Base-by-base conservation (phyloP, 345 rosid genomes). In the Leavenworthia alabamica region DNA sequence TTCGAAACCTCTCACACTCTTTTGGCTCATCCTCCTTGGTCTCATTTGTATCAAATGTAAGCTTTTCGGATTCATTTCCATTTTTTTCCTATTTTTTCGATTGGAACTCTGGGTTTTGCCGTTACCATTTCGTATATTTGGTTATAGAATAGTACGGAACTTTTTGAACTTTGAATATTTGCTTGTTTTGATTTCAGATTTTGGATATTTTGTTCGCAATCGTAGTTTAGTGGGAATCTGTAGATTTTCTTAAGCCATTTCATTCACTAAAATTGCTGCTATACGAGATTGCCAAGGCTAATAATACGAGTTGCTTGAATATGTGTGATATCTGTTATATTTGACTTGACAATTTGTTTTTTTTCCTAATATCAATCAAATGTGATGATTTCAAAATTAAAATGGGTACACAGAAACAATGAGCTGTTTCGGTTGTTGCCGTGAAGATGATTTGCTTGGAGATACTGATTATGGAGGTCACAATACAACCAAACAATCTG, bases 361-460 rank as follows among this genome's bases (percentile, higher is more conserved):
- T 24, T 1, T 40, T 39, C 12, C 26, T 9, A n/a, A 16, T 16
- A n/a, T 17, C 41, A n/a, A n/a, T n/a, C n/a, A n/a, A n/a, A n/a
- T n/a, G n/a, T n/a, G n/a, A n/a, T n/a, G n/a, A n/a, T n/a, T n/a
- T n/a, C 12, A 42, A 40, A 13, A 19, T 33, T n/a, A n/a, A n/a
- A n/a, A n/a, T n/a, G n/a, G n/a, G n/a, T 15, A 3, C 20, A 2
- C 8, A 54, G 52, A n/a, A 53, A 41, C 14, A 31, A 65, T 90
- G 97, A 74, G 90, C 73, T 86, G 90, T 77, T 85, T 85, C 61
- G 56, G 86, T 56, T 83, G 90, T 67, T 90, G 90, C 39, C 79
- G 66, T 46, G 95, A 81, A 22, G 90, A 79, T 70, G 83, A 79
- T 49, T 47, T 66, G 71, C 78, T 77, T 54, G 78, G 80, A 80